Evolutionary conservation across 2,329 filamentous ascomycete genomes (phyloP).

Genomic region (Teratosphaeria gauchensis): DNA sequence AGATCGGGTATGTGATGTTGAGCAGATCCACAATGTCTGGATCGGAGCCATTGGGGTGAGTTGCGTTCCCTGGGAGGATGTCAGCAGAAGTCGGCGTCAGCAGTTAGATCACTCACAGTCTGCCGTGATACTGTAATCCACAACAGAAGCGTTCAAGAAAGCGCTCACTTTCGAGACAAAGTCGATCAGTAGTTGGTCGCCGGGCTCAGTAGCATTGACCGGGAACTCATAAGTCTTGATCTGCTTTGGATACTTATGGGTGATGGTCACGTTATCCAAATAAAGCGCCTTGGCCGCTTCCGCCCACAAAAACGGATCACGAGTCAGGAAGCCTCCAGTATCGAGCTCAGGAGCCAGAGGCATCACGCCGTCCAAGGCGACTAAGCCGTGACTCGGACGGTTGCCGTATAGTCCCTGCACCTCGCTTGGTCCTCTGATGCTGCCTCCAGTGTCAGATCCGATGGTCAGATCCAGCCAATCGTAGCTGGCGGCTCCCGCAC

Average conservation of each 20-base stretch:
- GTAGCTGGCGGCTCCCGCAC: constrained; percentile 37
- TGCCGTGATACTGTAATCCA: constrained; percentile 27
- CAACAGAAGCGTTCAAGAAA: constrained; percentile 33
- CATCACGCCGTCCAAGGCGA: constrained; percentile 41
- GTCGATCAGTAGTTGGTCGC: constrained; percentile 30
- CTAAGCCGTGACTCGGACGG: constrained; percentile 38
- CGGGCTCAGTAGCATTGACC: constrained; percentile 24
- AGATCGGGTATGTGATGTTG: constrained; percentile 36
- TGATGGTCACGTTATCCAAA: constrained; percentile 34
- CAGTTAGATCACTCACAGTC: constrained; percentile 15
- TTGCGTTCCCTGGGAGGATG: constrained; percentile 12
- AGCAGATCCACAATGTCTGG: constrained; percentile 29
- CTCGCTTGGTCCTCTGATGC: constrained; percentile 39
- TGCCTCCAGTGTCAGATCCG: constrained; percentile 42
- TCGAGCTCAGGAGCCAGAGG: constrained; percentile 39
- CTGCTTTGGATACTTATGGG: constrained; percentile 31
- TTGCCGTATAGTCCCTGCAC: constrained; percentile 44
- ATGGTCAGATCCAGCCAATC: constrained; percentile 42
- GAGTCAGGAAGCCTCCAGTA: constrained; percentile 38
- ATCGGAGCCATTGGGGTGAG: constrained; percentile 22
- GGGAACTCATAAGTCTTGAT: constrained; percentile 38
- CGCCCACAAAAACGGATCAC: constrained; percentile 36
- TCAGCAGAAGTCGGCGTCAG: background rate
- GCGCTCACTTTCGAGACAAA: constrained; percentile 35
- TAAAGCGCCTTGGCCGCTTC: constrained; percentile 38